Percentiles rank a stretch among this genome's conserved stretches.
These are phyloP conservation scores for Ganoderma lucidum DNA, from an alignment of 1,284 basidiomycete species.

Conservation along the genomic window DNA sequence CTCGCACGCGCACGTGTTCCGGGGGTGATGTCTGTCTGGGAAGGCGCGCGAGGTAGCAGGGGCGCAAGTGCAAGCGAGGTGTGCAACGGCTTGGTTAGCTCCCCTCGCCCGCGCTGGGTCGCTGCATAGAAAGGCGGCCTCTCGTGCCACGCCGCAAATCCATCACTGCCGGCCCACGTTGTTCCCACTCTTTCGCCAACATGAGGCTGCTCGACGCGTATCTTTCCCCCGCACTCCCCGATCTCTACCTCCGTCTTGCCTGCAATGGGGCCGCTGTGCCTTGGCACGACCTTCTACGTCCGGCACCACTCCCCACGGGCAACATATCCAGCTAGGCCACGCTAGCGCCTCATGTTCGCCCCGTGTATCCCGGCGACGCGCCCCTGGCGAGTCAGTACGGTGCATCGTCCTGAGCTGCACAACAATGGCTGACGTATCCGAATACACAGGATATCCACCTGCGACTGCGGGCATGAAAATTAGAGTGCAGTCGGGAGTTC, in stretches of 20 bases:
- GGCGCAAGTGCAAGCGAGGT: conserved; percentile 3
- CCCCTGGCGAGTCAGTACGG: conserved; percentile 13
- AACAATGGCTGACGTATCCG: conserved; percentile 8
- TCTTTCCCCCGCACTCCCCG: conserved; percentile 14
- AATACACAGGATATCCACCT: neutral
- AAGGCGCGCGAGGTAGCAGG: neutral
- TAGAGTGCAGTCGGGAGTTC: neutral
- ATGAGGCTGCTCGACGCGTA: conserved; percentile 28
- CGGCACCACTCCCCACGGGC: neutral
- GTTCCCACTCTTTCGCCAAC: conserved; percentile 17
- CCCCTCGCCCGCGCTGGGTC: neutral
- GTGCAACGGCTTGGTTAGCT: conserved; percentile 23
- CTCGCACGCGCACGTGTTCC: conserved; percentile 15
- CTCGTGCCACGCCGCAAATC: conserved; percentile 31
- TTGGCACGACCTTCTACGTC: neutral
- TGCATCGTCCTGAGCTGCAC: conserved; percentile 1
- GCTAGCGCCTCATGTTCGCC: conserved; percentile 11
- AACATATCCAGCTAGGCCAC: conserved; percentile 16
- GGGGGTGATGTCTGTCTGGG: conserved; percentile 9
- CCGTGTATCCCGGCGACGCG: conserved; percentile 3
- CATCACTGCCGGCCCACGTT: conserved; percentile 20
- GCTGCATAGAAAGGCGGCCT: conserved; percentile 19
- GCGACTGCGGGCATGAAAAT: neutral
- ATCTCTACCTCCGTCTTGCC: conserved; percentile 7
- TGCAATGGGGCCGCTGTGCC: neutral